Evolutionary conservation across 1,284 basidiomycete species (phyloP), one percentile per base, ranked within the genome.

Genomic region (Dichomitus squalens): DNA sequence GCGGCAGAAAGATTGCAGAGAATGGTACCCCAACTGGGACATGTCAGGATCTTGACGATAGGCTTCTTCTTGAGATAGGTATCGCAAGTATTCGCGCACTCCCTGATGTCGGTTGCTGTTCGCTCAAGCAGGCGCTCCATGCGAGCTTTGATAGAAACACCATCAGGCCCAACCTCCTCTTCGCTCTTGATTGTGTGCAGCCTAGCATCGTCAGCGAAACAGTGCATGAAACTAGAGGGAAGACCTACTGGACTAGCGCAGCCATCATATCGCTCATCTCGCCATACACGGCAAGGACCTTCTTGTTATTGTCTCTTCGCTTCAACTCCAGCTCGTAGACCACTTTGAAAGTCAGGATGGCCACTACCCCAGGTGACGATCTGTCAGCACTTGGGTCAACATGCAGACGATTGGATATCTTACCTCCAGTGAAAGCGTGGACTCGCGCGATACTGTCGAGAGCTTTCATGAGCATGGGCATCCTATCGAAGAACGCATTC

Each of bases 271-370:
- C 55, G 21, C 53, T 49, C 61, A 63, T 63, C 29, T 59, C 55
- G 18, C 36, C 57, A 9, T 64, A 69, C 4, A 82, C 61, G 0
- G 72, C 70, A 0, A 75, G 47, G 3, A 80, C 71, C 49, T 76
- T 78, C 52, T 56, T 56, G 27, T 63, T 55, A 38, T 63, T 63
- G 49, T 59, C 57, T n/a, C 53, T 43, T 9, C 61, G 68, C 68
- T 58, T 80, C 72, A 55, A 77, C 50, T 80, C 76, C 18, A 81
- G 68, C 18, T 65, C 73, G 38, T 76, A 70, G 0, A 76, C 76
- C 2, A 72, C 67, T 57, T 75, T 74, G 67, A 81, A 81, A 0
- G 79, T 77, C 16, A 73, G 50, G 1, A 80, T 75, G 8, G 73
- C 75, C 14, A 75, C 80, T 82, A n/a, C n/a, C n/a, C 9, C 25